Evolutionary conservation across 2,329 filamentous ascomycete species (phyloP).

Genomic region (Calonectria hawksworthii): DNA sequence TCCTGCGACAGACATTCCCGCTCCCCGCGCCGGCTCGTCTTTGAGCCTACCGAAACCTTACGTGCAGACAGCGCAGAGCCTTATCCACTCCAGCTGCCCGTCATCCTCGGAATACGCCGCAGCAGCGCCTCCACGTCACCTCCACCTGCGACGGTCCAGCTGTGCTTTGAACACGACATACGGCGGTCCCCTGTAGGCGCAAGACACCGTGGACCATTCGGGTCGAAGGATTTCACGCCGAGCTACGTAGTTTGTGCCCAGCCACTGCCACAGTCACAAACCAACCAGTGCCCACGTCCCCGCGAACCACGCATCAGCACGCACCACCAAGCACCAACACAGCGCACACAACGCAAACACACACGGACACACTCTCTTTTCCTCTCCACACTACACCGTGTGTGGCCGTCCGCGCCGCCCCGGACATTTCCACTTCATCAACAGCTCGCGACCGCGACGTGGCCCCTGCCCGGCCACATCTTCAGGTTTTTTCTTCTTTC

Average conservation of each 20-base stretch:
- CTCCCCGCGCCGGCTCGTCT: conserved; percentile 2
- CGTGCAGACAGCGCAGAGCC: not conserved
- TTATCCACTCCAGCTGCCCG: conserved; percentile 14
- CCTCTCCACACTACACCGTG: not conserved
- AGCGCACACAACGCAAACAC: not conserved
- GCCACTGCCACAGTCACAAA: not conserved
- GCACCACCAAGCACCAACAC: conserved; percentile 4
- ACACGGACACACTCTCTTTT: conserved; percentile 26
- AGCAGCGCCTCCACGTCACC: conserved; percentile 21
- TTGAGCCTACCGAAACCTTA: conserved; percentile 8
- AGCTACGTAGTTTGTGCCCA: conserved; percentile 2
- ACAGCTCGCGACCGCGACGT: conserved; percentile 42
- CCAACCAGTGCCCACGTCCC: conserved; percentile 8
- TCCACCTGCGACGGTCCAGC: conserved; percentile 3
- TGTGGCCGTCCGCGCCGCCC: conserved; percentile 7
- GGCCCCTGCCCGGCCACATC: conserved; percentile 37
- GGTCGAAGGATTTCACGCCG: not conserved
- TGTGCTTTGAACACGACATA: conserved; percentile 3
- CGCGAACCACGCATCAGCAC: conserved; percentile 10
- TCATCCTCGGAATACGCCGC: conserved; percentile 17
- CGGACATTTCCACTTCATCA: conserved; percentile 8
- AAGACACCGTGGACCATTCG: not conserved
- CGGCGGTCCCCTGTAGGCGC: not conserved
- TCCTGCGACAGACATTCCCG: conserved; percentile 8
- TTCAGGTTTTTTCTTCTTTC: not conserved